A percentile compares a stretch with the other conserved stretches of the same genome.
Evolutionary conservation across 345 rosid genomes (phyloP).

Genomic region (Conringia planisiliqua): DNA sequence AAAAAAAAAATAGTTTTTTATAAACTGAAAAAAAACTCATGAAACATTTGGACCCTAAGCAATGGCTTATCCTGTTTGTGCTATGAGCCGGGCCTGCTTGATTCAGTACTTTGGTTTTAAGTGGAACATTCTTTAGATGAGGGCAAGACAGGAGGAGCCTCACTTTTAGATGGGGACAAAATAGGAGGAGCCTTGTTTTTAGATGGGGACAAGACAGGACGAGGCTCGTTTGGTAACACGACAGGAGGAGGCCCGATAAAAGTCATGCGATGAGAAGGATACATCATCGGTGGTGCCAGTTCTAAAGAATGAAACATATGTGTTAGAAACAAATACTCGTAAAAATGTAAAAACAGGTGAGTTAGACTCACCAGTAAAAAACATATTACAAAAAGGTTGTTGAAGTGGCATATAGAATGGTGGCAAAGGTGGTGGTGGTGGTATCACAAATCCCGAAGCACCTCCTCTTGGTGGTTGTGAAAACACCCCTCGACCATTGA

Average conservation of each 20-base stretch:
- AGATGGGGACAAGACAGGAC: background rate
- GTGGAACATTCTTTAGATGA: too few relatives aligned
- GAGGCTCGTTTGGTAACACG: background rate
- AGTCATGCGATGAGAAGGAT: background rate
- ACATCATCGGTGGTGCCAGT: background rate
- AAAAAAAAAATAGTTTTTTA: too few relatives aligned
- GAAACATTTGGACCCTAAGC: too few relatives aligned
- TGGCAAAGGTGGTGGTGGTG: background rate
- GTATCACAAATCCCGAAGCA: background rate
- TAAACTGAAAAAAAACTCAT: too few relatives aligned
- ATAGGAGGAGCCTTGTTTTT: background rate
- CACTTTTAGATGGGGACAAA: background rate
- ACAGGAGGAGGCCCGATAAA: background rate
- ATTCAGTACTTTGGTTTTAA: background rate
- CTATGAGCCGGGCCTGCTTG: too few relatives aligned
- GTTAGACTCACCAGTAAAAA: background rate
- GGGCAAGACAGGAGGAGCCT: background rate
- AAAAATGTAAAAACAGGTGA: background rate
- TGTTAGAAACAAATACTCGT: background rate
- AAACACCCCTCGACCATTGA: slow-evolving; percentile 47
- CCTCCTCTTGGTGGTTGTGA: slow-evolving; percentile 9
- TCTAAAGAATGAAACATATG: background rate
- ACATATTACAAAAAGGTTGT: background rate
- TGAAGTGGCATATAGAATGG: background rate
- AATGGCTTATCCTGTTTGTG: too few relatives aligned